Evolutionary conservation across 345 rosid species (phyloP).

Genomic region (Fremontodendron californicum): DNA sequence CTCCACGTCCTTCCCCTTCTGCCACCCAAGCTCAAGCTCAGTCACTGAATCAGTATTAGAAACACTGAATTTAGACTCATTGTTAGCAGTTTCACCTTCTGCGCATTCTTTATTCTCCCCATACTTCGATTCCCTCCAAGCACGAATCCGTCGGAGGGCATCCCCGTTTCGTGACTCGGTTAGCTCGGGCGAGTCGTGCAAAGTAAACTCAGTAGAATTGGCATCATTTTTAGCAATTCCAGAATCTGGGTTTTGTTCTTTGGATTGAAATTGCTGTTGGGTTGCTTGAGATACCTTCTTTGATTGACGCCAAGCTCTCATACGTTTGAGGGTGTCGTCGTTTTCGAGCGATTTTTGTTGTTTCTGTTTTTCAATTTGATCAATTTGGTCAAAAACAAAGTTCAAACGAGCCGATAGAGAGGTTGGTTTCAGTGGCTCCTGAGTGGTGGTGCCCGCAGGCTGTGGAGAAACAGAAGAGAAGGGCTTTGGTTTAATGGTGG

Average conservation of each 20-base stretch:
- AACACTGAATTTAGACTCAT: neutral
- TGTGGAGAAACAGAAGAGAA: constrained; percentile 30
- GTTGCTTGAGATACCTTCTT: constrained; percentile 28
- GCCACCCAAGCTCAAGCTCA: constrained; percentile 21
- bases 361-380: constrained; percentile 61
- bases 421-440: constrained; percentile 46
- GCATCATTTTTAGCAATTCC: neutral
- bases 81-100: neutral
- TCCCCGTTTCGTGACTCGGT: neutral
- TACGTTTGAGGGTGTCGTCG: constrained; percentile 74
- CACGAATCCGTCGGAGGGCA: constrained; percentile 11
- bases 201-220: neutral
- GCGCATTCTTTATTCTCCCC: neutral
- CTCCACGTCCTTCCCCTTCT: constrained; percentile 43
- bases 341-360: constrained; percentile 35
- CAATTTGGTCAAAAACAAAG: constrained; percentile 90
- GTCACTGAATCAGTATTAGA: neutral
- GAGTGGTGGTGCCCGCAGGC: constrained; percentile 8
- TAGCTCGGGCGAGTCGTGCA: neutral
- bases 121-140: constrained; percentile 9
- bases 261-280: constrained; percentile 10
- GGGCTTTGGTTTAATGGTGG: neutral
- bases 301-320: constrained; percentile 90
- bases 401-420: constrained; percentile 88
- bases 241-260: constrained; percentile 10